Evolutionary conservation across 164 flowering plant species (phyloP).

Genomic region (Stephania cephalantha): DNA sequence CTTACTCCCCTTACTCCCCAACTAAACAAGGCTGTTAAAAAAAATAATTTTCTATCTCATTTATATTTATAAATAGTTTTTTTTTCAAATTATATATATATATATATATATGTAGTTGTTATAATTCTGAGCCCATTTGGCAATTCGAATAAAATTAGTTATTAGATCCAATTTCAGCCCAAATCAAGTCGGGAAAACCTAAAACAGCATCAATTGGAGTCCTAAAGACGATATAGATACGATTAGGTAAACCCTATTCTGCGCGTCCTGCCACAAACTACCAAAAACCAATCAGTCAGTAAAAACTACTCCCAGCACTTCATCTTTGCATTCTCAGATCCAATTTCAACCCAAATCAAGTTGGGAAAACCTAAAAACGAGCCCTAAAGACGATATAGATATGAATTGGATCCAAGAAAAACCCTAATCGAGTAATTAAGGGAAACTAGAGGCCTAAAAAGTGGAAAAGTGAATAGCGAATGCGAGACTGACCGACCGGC

Average conservation of each 20-base stretch:
- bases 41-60: too few relatives aligned
- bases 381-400: background rate
- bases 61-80: too few relatives aligned
- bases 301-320: background rate
- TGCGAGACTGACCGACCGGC: constrained; percentile 64
- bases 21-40: too few relatives aligned
- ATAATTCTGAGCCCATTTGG: too few relatives aligned
- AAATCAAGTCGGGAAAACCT: too few relatives aligned
- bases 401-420: background rate
- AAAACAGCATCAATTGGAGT: background rate
- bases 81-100: too few relatives aligned
- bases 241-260: constrained; percentile 71
- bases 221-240: background rate
- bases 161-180: background rate
- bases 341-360: background rate
- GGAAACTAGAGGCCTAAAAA: background rate
- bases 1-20: too few relatives aligned
- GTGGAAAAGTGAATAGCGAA: background rate
- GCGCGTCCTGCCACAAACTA: constrained; percentile 92
- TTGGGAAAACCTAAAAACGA: background rate
- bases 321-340: background rate
- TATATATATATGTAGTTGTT: too few relatives aligned
- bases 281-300: background rate
- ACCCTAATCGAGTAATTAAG: background rate
- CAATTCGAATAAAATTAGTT: too few relatives aligned